These are phyloP conservation scores for Grosmannia huntii DNA, from an alignment of 2,329 filamentous ascomycete genomes.

Conservation along the genomic window DNA sequence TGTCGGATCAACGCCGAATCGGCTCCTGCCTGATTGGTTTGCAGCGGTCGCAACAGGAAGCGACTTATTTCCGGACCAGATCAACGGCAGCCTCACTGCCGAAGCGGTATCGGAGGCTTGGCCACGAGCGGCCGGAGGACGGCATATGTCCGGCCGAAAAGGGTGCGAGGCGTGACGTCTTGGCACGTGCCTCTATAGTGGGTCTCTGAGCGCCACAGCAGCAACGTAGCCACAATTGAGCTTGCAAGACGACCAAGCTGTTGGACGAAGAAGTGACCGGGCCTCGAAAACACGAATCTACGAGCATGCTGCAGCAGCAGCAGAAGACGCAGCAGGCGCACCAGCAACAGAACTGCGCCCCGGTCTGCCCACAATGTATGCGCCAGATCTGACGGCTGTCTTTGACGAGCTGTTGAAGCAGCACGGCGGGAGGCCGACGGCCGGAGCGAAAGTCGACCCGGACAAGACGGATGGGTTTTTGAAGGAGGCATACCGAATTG, in stretches of 20 bases:
- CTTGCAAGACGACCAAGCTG: background rate
- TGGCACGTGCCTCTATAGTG: background rate
- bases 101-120: background rate
- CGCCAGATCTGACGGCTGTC: slow-evolving; percentile 49
- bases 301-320: slow-evolving; percentile 1
- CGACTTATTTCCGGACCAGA: background rate
- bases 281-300: background rate
- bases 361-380: slow-evolving; percentile 3
- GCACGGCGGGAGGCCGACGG: slow-evolving; percentile 5
- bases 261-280: background rate
- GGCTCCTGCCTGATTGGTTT: background rate
- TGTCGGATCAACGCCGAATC: background rate
- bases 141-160: background rate
- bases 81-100: background rate
- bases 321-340: background rate
- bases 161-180: background rate
- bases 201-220: background rate
- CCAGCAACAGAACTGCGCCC: background rate
- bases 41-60: background rate
- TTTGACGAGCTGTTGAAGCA: slow-evolving; percentile 56
- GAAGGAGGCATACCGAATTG: slow-evolving; percentile 88
- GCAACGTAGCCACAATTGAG: background rate
- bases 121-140: background rate
- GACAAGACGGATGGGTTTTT: slow-evolving; percentile 70
- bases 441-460: slow-evolving; percentile 24